Evolutionary conservation across 495 filamentous ascomycete species (phyloP), one percentile per base, ranked within the genome.

Genomic region (Haplographium delicatum): DNA sequence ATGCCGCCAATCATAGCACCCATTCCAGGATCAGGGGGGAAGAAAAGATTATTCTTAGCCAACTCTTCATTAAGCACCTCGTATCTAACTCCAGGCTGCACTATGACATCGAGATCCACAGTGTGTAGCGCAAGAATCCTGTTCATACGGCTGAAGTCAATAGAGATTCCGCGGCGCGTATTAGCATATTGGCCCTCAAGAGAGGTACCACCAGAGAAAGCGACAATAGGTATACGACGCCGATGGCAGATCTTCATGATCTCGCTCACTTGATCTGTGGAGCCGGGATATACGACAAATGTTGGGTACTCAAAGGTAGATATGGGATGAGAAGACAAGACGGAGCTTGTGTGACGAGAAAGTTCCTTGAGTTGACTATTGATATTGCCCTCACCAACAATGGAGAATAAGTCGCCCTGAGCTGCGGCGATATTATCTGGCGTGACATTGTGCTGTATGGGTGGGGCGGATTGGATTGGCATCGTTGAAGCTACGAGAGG

Each of bases 41-140:
- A 89, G 72, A 90, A 88, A 3, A 90, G 70, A 33, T 76, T 77
- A 8, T 83, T 64, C 41, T 81, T 63, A 22, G 69, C 72, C 9
- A 91, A 73, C 52, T 78, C 69, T 57, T 88, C 84, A 61, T 91
- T 90, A 3, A 91, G 69, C 2, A 67, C 35, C 63, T 89, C 85
- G 85, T 85, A 91, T 18, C 85, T 83, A 6, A 91, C 74, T 2
- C 81, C 83, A 0, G 87, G 87, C 61, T 90, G 87, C n/a, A 91
- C 86, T 0, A 89, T 76, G 10, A 86, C 84, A 60, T 91, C 87
- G 30, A 91, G 61, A 54, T 90, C 87, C 1, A 80, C 81, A 57
- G 80, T 76, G 62, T 91, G 78, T 26, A 91, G 61, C 4, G 62
- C 64, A 3, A 91, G 44, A 16, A 91, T 79, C 63, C 84, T 73